phyloP scores from a whole-genome alignment of 2,329 filamentous ascomycete species.

The Verticillium nonalfalfae region DNA sequence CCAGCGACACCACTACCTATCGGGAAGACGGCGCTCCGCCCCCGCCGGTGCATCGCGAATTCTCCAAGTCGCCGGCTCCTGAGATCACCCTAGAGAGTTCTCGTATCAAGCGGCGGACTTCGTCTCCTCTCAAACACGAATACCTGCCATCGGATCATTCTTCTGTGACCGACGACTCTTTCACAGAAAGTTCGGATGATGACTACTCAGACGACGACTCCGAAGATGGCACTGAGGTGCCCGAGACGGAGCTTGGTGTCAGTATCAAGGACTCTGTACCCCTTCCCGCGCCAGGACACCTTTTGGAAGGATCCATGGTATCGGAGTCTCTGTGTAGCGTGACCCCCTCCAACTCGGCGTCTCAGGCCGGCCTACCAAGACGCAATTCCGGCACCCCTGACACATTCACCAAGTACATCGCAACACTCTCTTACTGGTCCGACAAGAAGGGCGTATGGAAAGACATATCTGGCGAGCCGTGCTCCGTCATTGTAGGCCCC shows the following conservation, averaged over 20 bases:
- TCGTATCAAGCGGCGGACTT: conserved; percentile 63
- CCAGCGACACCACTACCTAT: conserved; percentile 9
- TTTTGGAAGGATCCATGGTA: conserved; percentile 31
- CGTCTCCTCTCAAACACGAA: conserved; percentile 94
- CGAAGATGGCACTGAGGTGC: conserved; percentile 53
- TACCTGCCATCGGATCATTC: conserved; percentile 77
- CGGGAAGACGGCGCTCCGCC: conserved; percentile 51
- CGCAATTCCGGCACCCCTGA: conserved; percentile 35
- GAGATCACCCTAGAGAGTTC: conserved; percentile 39
- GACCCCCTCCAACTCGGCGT: conserved; percentile 75
- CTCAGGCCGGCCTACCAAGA: conserved; percentile 60
- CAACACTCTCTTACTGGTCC: conserved; percentile 56
- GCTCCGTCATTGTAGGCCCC: conserved; percentile 49
- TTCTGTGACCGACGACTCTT: conserved; percentile 55
- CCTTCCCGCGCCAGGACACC: conserved; percentile 21
- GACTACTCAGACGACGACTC: conserved; percentile 47
- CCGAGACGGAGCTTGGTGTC: conserved; percentile 51
- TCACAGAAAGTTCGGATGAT: conserved; percentile 48
- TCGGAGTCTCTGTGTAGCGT: conserved; percentile 54
- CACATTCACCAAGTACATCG: conserved; percentile 41
- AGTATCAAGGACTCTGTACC: conserved; percentile 39
- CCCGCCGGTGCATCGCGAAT: conserved; percentile 45
- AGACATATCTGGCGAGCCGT: conserved; percentile 44
- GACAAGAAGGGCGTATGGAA: conserved; percentile 55
- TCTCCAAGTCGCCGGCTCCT: conserved; percentile 33